These are phyloP conservation scores for Straminergon stramineum DNA, from an alignment of 225 moss, liverwort and hornwort species.

Conservation along the genomic window DNA sequence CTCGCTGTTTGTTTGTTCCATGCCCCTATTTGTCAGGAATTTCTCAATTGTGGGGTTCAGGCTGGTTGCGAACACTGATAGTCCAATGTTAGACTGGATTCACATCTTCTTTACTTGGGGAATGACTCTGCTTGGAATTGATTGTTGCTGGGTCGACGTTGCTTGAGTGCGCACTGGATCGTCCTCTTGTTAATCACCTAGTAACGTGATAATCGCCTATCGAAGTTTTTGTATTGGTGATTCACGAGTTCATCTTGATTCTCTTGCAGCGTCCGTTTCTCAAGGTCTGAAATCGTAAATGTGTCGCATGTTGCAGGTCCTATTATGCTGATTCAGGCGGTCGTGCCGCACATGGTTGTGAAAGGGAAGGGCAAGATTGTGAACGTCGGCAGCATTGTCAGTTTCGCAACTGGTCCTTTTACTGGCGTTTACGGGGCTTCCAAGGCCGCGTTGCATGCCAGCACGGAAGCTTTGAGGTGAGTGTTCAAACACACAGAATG, in stretches of 20 bases:
- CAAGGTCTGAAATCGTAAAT: not conserved
- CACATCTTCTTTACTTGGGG: not conserved
- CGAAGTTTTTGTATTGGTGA: not conserved
- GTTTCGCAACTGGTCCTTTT: conserved; percentile 31
- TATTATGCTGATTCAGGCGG: conserved; percentile 55
- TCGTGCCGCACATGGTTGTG: conserved; percentile 62
- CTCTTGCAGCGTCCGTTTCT: not conserved
- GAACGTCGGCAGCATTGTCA: conserved; percentile 43
- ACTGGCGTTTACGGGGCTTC: conserved; percentile 32
- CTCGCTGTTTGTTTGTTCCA: not conserved
- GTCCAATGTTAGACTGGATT: not conserved
- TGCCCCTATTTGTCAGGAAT: no score
- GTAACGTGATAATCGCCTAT: not conserved
- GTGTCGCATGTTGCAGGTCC: conserved; percentile 23
- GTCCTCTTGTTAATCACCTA: not conserved
- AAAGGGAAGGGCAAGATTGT: conserved; percentile 53
- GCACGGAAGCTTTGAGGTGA: conserved; percentile 43
- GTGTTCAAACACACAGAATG: not conserved
- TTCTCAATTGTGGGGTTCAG: not conserved
- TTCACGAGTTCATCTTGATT: not conserved
- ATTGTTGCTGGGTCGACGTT: not conserved
- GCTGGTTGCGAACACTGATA: no score
- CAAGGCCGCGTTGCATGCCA: conserved; percentile 45
- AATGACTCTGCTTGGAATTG: not conserved
- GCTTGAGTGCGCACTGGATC: not conserved